Evolutionary conservation across 2,329 filamentous ascomycete species (phyloP), one percentile per base, ranked within the genome.

Genomic region (Exophiala sideris): DNA sequence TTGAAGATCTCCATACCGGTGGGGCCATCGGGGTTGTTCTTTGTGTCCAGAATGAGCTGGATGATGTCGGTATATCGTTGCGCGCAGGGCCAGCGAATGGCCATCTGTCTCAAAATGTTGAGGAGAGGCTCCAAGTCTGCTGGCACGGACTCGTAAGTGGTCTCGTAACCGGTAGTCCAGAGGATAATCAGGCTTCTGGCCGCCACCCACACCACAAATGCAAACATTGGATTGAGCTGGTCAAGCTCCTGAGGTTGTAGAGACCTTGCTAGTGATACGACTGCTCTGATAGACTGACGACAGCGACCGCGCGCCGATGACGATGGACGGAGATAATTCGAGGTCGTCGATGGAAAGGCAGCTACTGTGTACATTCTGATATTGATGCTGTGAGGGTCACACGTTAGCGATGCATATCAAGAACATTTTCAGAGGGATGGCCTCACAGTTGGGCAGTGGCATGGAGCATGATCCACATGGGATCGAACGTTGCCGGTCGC

Each of bases 401-500:
- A 45, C 39, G 29, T 33, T 18, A 20, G 24, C n/a, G 29, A 45
- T 14, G 35, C 7, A 38, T 5, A 34, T 50, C 21, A 50, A 8
- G 36, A 20, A 42, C 10, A 20, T 12, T 16, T 12, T 24, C 21
- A 16, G 14, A 41, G 16, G 14, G 11, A 34, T 6, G 20, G 9
- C 38, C 40, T 14, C 47, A 52, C 50, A 52, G 50, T n/a, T 52
- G 50, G 24, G 45, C 44, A 10, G 50, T 52, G 9, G 50, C 50
- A 47, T 52, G 50, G 24, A 52, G 50, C 50, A 52, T 52, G 35
- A 52, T 14, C 50, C 50, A 52, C 42, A 47, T 52, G 5, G 50
- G 50, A 35, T 52, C 50, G 11, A 52, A 52, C n/a, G 42, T 35
- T n/a, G 50, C 35, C n/a, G 50, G 41, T 41, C 42, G 50, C 33